Base-by-base conservation (phyloP, 495 filamentous ascomycete species). In the Bryoglossum gracile region DNA sequence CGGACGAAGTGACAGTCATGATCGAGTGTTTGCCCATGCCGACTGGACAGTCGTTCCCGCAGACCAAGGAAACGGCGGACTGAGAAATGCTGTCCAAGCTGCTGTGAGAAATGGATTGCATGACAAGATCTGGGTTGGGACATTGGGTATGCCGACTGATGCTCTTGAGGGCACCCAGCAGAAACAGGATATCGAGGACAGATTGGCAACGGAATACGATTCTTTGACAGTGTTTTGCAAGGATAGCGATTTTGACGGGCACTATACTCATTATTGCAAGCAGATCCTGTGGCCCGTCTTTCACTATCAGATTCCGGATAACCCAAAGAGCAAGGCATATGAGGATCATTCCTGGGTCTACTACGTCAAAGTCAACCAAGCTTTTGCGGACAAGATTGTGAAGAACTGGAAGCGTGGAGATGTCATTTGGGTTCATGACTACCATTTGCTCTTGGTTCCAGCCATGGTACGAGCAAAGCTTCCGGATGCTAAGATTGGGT, bases 311-410 rank as follows among this genome's bases (percentile, higher is more conserved):
- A 92, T 95, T 51, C 90, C 90, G 2, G 90, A 95, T 63, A 89
- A 92, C 62, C 90, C 90, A 9, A 95, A 94, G 72, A 95, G 87
- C 78, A 95, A 95, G 69, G 90, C 90, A 0, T 96, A 94, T 60
- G 82, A 89, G 62, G 90, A 96, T 60, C 89, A 96, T 57, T 95
- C 89, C 1, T 96, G 88, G 88, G 77, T 87, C 57, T 94, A 87
- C 65, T 96, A 95, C 60, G 84, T 87, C 48, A 86, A 84, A 33
- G 70, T 95, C 57, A 95, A 95, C 67, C 82, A 89, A 63, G 87
- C 82, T 3, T 94, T 95, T 64, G 90, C 90, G 4, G 83, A 95
- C 57, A 82, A 80, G 57, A 89, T 95, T 43, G 77, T 92, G 24
- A 82, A 82, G 64, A 86, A 87, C 65, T 96, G 90, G 80, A 94